Base-by-base conservation (phyloP, 331 rosid species). In the Quercus lobata region DNA sequence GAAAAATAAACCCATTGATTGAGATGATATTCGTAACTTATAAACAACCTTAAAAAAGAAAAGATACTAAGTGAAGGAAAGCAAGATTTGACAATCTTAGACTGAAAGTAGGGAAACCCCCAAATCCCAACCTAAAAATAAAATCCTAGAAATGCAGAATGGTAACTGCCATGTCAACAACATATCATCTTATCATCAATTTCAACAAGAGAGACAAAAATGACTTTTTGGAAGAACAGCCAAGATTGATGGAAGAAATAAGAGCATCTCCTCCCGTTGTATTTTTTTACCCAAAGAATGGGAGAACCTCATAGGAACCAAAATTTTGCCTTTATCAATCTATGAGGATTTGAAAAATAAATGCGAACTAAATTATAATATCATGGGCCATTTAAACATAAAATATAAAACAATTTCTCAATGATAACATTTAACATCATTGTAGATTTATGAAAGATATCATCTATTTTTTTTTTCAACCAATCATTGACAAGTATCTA, bases 71-170 rank as follows among this genome's bases (percentile, higher is more conserved):
- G 41, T 73, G 86, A 78, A 94, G 97, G 92, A 77, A 92, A 85
- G 71, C 74, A 74, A 91, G 92, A 83, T 94, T 91, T 8, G 91
- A 91, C 60, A 97, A 91, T 85, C 98, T 90, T 29, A 29, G 90
- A 72, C 65, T 91, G 57, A 87, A 94, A 79, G 90, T 87, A 77
- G 94, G 97, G 79, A 91, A 91, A 32, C 35, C 35, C 5, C 35
- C 71, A 91, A 87, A 79, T 94, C 97, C 98, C 98, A n/a, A n/a
- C n/a, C n/a, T n/a, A n/a, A n/a, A n/a, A n/a, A n/a, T n/a, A n/a
- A 91, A 87, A 79, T 94, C 97, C 98, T 97, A 92, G 69, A 71
- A 32, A 76, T 57, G 46, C 41, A 41, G 60, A 73, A 71, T 62
- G 71, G 21, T 46, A 17, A 63, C 53, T 8, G 4, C 5, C 29